A percentile compares a stretch with the other conserved stretches of the same genome.
phyloP scores from a whole-genome alignment of 495 filamentous ascomycete species.

The Amphirosellinia nigrospora region DNA sequence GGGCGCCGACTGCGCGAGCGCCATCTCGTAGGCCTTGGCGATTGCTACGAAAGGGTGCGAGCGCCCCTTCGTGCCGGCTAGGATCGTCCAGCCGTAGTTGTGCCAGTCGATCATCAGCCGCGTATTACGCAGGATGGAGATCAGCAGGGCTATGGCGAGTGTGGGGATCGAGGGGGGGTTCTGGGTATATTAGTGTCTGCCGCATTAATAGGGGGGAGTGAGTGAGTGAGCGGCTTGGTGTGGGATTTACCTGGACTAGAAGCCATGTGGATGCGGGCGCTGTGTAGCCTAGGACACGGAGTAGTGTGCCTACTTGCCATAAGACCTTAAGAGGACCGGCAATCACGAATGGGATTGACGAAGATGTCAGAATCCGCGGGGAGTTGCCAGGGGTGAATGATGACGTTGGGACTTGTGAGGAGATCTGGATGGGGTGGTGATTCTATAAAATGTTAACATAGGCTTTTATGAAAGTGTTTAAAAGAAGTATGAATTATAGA shows the following conservation, averaged over 20 bases:
- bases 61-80: conserved; percentile 68
- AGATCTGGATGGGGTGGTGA: conserved; percentile 75
- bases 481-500: background rate
- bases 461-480: no score
- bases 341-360: conserved; percentile 75
- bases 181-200: conserved; percentile 44
- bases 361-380: conserved; percentile 69
- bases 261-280: conserved; percentile 78
- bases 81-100: conserved; percentile 97
- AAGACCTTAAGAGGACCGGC: conserved; percentile 86
- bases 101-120: conserved; percentile 95
- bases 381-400: conserved; percentile 66
- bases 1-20: conserved; percentile 68
- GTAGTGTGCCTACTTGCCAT: conserved; percentile 75
- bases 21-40: conserved; percentile 76
- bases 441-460: no score
- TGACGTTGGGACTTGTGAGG: conserved; percentile 65
- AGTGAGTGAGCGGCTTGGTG: background rate
- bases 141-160: conserved; percentile 71
- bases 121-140: conserved; percentile 80
- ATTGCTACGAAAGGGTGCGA: conserved; percentile 78
- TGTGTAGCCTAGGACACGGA: conserved; percentile 72
- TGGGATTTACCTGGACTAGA: conserved; percentile 67
- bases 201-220: conserved; percentile 7
- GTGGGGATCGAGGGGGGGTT: conserved; percentile 97